Evolutionary conservation across 1,139 yeast species (phyloP), one percentile per base, ranked within the genome.

Genomic region (Insectozyma bohioensis): DNA sequence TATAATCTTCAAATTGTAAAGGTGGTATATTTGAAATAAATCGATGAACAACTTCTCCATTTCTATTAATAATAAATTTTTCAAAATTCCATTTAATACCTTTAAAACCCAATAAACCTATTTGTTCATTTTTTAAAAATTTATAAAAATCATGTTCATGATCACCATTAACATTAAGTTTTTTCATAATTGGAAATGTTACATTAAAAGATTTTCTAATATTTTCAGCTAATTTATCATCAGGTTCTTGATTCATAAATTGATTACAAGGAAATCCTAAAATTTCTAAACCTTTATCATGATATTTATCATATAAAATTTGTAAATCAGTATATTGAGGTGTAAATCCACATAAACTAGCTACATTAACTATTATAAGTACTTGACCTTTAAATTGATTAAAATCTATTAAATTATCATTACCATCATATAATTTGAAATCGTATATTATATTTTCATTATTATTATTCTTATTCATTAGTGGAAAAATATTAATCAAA

Each of bases 11-110:
- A 28, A 85, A 55, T 12, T 71, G 63, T 23, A 62, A 49, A 18
- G 98, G 97, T 30, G 80, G 69, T 18, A 86, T 77, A 36, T 78
- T 63, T 5, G 95, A 77, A 6, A 80, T 72, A 60, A 72, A 85
- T 54, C 98, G 75, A 37, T 68, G 71, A 28, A 75, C 76, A 26
- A 88, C 96, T 1, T 74, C 55, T 32, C 98, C 98, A 2, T 76
- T 51, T 49, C 72, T 72, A 55, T 81, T 80, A 35, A 92, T 57
- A 33, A 92, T 51, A 63, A 92, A 92, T 67, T 92, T 92, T 59
- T 90, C 97, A 56, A 90, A 92, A 66, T 92, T 92, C 98, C 97
- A 92, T 57, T 85, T 80, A 48, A 90, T 75, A 19, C 95, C 92
- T 40, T 69, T 72, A 57, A 87, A 80, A 11, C 95, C 95, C 29